Evolutionary conservation across 73 alveolate species (phyloP).

Genomic region (Paraurostyla sp.): DNA sequence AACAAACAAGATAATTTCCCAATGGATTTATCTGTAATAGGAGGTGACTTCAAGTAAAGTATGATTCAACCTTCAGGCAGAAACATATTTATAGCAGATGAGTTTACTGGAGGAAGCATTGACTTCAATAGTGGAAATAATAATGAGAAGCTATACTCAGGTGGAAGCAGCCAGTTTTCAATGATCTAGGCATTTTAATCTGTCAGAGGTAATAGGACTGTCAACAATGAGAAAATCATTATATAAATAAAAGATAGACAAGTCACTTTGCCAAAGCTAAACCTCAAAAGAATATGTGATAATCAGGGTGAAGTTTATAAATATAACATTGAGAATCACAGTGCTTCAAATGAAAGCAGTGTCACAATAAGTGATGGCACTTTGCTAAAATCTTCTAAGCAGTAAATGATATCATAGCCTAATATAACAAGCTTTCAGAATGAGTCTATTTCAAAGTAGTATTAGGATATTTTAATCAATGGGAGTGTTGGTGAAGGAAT

Average conservation of each 20-base stretch:
- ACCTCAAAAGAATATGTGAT: neutral
- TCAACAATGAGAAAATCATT: neutral
- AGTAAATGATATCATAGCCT: too few species aligned
- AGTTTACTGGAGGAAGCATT: neutral
- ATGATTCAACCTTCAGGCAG: neutral
- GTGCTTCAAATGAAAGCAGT: too few species aligned
- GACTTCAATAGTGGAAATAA: neutral
- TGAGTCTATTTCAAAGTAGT: conserved; percentile 12
- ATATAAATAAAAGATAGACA: neutral
- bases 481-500: neutral
- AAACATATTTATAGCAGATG: neutral
- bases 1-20: neutral
- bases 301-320: neutral
- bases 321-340: neutral
- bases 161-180: conserved; percentile 18
- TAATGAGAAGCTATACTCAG: neutral
- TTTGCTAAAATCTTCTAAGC: too few species aligned
- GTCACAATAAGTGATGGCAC: too few species aligned
- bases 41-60: neutral
- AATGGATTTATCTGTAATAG: neutral
- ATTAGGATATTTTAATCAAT: neutral
- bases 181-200: conserved; percentile 3
- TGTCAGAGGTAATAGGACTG: neutral
- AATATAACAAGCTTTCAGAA: conserved; percentile 8
- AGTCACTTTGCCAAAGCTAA: neutral